Evolutionary conservation across 768 basidiomycete genomes (phyloP).

Genomic region (Paxillus involutus): DNA sequence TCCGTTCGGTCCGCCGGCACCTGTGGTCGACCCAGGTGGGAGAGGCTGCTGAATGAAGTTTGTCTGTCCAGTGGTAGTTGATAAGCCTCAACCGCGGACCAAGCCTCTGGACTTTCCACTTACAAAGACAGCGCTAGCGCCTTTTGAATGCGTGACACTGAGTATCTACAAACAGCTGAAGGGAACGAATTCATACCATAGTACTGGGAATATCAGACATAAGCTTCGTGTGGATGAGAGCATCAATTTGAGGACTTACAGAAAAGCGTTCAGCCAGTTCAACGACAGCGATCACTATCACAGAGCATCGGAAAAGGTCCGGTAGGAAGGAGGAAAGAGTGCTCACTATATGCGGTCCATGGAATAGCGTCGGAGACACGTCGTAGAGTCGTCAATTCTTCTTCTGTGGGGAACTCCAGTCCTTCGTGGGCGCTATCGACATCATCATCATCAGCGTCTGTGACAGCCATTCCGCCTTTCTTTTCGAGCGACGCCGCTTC

Average conservation of each 20-base stretch:
- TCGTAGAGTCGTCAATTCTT: conserved; percentile 57
- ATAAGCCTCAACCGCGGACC: not conserved
- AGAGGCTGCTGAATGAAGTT: conserved; percentile 78
- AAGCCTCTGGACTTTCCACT: conserved; percentile 5
- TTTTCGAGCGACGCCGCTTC: conserved; percentile 15
- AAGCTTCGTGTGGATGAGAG: not conserved
- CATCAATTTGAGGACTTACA: conserved; percentile 30
- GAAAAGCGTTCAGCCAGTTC: conserved; percentile 79
- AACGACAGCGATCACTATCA: conserved; percentile 59
- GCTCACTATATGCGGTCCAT: conserved; percentile 49
- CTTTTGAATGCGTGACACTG: conserved; percentile 21
- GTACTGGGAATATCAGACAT: conserved; percentile 29
- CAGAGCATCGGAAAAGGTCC: not conserved
- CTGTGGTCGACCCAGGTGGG: conserved; percentile 63
- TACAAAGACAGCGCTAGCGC: conserved; percentile 41
- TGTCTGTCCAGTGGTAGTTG: conserved; percentile 37
- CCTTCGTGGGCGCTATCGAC: conserved; percentile 46
- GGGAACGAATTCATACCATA: conserved; percentile 39
- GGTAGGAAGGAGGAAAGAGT: not conserved
- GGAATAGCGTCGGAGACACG: conserved; percentile 61
- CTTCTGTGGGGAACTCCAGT: conserved; percentile 61
- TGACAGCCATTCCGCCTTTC: conserved; percentile 13
- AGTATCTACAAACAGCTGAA: not conserved
- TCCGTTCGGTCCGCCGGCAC: conserved; percentile 51
- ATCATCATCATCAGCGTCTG: conserved; percentile 30